Evolutionary conservation across 768 basidiomycete genomes (phyloP).

Genomic region (Leccinum broughii): DNA sequence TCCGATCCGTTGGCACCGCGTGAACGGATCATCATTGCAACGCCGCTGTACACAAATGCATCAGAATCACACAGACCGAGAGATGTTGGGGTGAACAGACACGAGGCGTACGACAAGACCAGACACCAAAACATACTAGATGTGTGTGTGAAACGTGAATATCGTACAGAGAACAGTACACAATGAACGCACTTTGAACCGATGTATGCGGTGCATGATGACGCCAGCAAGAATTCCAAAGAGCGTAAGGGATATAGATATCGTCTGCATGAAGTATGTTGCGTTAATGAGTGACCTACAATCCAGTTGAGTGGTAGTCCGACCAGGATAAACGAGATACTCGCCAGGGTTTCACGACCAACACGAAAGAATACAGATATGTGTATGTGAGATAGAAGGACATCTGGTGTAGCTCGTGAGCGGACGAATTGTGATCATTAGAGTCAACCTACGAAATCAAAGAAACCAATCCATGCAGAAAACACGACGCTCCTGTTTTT

Average conservation of each 20-base stretch:
- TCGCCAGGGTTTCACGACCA: slow-evolving; percentile 52
- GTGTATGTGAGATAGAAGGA: slow-evolving; percentile 70
- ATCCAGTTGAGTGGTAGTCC: slow-evolving; percentile 8
- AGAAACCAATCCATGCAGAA: slow-evolving; percentile 60
- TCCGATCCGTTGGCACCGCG: slow-evolving; percentile 58
- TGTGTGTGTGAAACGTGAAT: background rate
- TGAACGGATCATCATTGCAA: slow-evolving; percentile 69
- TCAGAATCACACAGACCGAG: background rate
- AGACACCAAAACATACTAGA: slow-evolving; percentile 47
- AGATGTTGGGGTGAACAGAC: slow-evolving; percentile 23
- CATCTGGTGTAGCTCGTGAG: slow-evolving; percentile 36
- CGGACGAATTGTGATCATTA: slow-evolving; percentile 1
- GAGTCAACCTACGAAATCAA: slow-evolving; percentile 50
- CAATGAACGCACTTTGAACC: slow-evolving; percentile 49
- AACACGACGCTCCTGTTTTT: slow-evolving; percentile 58
- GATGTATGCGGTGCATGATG: slow-evolving; percentile 50
- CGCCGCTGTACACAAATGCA: slow-evolving; percentile 42
- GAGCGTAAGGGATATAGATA: slow-evolving; percentile 59
- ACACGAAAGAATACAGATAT: slow-evolving; percentile 71
- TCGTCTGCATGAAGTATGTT: slow-evolving; percentile 65
- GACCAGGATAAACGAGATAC: background rate
- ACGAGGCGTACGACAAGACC: slow-evolving; percentile 62
- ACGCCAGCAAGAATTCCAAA: slow-evolving; percentile 64
- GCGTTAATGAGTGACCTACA: slow-evolving; percentile 52
- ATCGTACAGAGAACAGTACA: background rate